Percentiles rank a stretch among this genome's conserved stretches.
phyloP scores from a whole-genome alignment of 2,329 filamentous ascomycete genomes.

The Trichoderma breve region DNA sequence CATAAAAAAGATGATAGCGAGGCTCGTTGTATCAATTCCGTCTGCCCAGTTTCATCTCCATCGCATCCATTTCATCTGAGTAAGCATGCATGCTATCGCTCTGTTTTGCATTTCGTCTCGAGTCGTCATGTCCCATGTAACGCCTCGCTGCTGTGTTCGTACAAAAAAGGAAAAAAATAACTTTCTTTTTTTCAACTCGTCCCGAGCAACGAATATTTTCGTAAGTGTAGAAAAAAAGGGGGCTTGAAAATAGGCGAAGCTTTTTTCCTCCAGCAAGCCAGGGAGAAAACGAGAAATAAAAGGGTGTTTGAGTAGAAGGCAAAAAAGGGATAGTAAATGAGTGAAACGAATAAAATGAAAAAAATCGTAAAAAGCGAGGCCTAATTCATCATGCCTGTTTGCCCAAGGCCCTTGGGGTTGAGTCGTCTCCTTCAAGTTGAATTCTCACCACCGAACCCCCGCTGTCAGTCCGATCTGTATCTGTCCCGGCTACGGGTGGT shows the following conservation, averaged over 20 bases:
- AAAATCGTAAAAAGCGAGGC: slow-evolving; percentile 5
- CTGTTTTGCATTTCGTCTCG: slow-evolving; percentile 11
- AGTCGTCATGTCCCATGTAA: slow-evolving; percentile 16
- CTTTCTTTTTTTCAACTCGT: neutral
- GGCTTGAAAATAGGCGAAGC: neutral
- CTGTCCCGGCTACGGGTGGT: slow-evolving; percentile 29
- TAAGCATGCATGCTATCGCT: slow-evolving; percentile 14
- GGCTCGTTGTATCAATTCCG: neutral
- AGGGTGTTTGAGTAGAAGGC: neutral
- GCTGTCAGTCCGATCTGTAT: slow-evolving; percentile 18
- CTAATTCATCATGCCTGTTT: slow-evolving; percentile 23
- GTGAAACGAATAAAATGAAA: neutral
- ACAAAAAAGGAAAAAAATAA: slow-evolving; percentile 8
- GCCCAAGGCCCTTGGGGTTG: slow-evolving; percentile 40
- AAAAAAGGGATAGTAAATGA: neutral
- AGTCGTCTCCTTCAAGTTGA: slow-evolving; percentile 34
- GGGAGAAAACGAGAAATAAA: neutral
- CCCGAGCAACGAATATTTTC: slow-evolving; percentile 13
- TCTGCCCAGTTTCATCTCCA: neutral
- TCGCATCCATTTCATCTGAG: neutral
- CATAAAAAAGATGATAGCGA: neutral
- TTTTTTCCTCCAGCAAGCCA: neutral
- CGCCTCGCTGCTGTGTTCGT: slow-evolving; percentile 21
- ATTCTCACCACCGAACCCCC: neutral
- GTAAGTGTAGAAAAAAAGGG: neutral